Conservation (phyloP, 371 early-diverging fungal genomes). For the Apophysomyces trapeziformis region DNA sequence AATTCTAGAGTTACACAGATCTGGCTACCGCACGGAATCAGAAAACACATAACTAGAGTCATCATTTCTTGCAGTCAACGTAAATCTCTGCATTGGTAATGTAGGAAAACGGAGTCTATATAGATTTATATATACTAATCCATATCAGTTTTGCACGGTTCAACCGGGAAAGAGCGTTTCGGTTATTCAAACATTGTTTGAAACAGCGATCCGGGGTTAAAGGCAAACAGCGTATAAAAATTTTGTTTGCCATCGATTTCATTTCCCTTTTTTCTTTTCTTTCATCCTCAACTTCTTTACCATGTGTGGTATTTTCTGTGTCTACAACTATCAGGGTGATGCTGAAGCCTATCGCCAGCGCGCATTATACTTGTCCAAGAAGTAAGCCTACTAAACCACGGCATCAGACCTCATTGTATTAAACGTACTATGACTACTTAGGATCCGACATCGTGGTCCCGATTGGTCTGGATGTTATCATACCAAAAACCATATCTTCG, state of each 20-base stretch:
- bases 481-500: conserved; percentile 81
- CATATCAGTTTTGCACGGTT: neutral
- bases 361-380: conserved; percentile 86
- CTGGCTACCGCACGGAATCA: too few relatives aligned
- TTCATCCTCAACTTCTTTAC: neutral
- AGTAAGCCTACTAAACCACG: conserved; percentile 52
- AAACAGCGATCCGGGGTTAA: conserved; percentile 1
- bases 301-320: conserved; percentile 97
- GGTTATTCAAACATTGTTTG: neutral
- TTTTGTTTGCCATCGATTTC: conserved; percentile 1
- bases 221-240: neutral
- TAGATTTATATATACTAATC: too few relatives aligned
- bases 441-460: conserved; percentile 95
- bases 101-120: too few relatives aligned
- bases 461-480: conserved; percentile 94
- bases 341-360: conserved; percentile 77
- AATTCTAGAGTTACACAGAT: neutral
- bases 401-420: neutral
- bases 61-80: too few relatives aligned
- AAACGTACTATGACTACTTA: conserved; percentile 10
- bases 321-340: conserved; percentile 87
- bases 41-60: too few relatives aligned
- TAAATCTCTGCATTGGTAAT: too few relatives aligned
- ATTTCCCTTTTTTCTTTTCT: neutral
- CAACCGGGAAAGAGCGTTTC: neutral